A percentile compares a stretch with the other conserved stretches of the same genome.
Conservation (phyloP, 2,329 filamentous ascomycete species). For the Bipolaris oryzae region DNA sequence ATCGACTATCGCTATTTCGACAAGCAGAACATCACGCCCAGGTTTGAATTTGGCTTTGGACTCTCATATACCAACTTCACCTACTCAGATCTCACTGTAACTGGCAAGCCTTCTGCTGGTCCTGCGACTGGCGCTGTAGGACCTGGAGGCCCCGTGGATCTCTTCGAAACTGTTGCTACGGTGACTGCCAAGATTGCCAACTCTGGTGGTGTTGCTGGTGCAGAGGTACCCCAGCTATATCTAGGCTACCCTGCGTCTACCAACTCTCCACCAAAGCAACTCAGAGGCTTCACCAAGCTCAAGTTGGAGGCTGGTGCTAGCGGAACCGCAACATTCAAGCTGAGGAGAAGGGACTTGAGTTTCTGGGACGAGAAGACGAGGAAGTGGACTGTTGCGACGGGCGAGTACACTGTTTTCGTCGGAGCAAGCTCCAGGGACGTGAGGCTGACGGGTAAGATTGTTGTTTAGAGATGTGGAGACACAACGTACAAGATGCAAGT, state of each 20-base stretch:
- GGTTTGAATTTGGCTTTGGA: slow-evolving; percentile 55
- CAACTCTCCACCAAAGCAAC: slow-evolving; percentile 41
- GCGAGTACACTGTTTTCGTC: slow-evolving; percentile 42
- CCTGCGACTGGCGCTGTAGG: slow-evolving; percentile 33
- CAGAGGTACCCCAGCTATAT: slow-evolving; percentile 50
- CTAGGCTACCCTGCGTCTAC: slow-evolving; percentile 43
- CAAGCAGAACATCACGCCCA: slow-evolving; percentile 48
- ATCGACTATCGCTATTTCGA: slow-evolving; percentile 56
- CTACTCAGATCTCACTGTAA: slow-evolving; percentile 43
- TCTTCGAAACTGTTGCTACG: slow-evolving; percentile 45
- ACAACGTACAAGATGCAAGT: neutral
- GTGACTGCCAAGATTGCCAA: slow-evolving; percentile 46
- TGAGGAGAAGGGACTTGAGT: slow-evolving; percentile 47
- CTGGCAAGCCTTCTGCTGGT: slow-evolving; percentile 29
- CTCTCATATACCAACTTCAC: slow-evolving; percentile 53
- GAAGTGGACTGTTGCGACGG: slow-evolving; percentile 45
- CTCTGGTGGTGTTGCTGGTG: slow-evolving; percentile 42
- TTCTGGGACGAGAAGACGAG: slow-evolving; percentile 44
- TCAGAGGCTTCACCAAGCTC: slow-evolving; percentile 47
- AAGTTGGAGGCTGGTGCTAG: slow-evolving; percentile 39
- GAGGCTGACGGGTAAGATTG: slow-evolving; percentile 42
- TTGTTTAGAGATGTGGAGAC: slow-evolving; percentile 26
- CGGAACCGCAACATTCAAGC: slow-evolving; percentile 40
- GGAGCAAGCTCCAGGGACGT: slow-evolving; percentile 47
- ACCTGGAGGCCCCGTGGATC: slow-evolving; percentile 38